Evolutionary conservation across 1,284 basidiomycete species (phyloP), one percentile per base, ranked within the genome.

Genomic region (Melampsora americana): DNA sequence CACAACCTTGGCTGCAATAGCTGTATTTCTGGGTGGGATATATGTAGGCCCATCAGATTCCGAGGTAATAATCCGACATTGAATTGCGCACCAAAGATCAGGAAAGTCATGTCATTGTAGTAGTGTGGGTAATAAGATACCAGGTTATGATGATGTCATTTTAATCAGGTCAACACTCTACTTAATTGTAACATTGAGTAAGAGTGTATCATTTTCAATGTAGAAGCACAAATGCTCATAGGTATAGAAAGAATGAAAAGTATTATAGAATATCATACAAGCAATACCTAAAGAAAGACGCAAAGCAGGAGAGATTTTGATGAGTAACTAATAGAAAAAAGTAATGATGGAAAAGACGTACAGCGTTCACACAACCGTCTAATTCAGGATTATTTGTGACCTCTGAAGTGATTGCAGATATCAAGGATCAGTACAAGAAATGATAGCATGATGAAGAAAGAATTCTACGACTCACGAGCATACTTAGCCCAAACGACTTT

Each of bases 301-400:
- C 53, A n/a, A 56, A 56, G 53, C 14, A 5, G 50, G 18, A 53
- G n/a, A 20, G 4, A 53, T 53, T 6, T 56, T 6, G 26, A 23
- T 56, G 9, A 56, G 53, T 56, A 28, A 7, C 14, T n/a, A 5
- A 56, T 56, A n/a, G n/a, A 30, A 28, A 18, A 32, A 35, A 7
- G 20, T 56, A 5, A 18, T 6, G 56, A 46, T 44, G 30, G 66
- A 44, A 12, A 42, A 42, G 12, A 42, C 74, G 48, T 56, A 95
- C 91, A 73, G 92, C 90, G 82, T 96, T 95, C 82, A 96, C 90
- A 82, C 93, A 95, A n/a, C 94, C 94, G 81, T 96, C 94, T 80
- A 94, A 92, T 85, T 96, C 93, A 5, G 74, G 74, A 28, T 76
- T 76, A 65, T 76, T 76, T 39, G 74, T 76, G 2, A 76, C 70